Percentiles rank a stretch among this genome's conserved stretches.
These are phyloP conservation scores for Paspalum vaginatum DNA, from an alignment of 176 grass and related monocot genomes.

Conservation along the genomic window DNA sequence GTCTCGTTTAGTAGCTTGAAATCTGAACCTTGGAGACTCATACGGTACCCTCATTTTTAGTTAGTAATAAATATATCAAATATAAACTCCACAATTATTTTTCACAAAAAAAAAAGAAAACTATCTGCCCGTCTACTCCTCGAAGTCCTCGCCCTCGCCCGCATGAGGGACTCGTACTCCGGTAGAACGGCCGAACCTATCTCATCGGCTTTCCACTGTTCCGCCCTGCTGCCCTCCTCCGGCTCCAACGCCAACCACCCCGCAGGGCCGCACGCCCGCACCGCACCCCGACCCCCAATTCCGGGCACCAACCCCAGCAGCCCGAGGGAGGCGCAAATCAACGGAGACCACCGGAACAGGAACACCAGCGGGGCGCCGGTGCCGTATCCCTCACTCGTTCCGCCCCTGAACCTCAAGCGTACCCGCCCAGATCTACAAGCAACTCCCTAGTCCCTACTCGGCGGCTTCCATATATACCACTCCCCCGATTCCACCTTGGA, in stretches of 20 bases:
- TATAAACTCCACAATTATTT: no score
- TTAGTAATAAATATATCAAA: background rate
- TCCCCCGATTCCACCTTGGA: constrained; percentile 4
- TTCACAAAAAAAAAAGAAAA: no score
- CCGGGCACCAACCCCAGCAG: background rate
- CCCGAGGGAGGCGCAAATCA: constrained; percentile 1
- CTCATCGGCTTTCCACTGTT: no score
- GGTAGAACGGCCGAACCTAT: background rate
- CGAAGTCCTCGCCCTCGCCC: no score
- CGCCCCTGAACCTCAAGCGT: background rate
- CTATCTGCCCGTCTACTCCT: no score
- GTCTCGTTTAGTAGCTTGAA: background rate
- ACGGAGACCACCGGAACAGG: background rate
- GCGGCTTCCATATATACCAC: background rate
- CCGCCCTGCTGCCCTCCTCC: background rate
- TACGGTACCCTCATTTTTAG: background rate
- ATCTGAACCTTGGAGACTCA: background rate
- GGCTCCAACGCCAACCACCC: background rate
- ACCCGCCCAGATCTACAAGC: constrained; percentile 49
- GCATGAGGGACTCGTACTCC: no score
- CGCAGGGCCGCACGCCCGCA: no score
- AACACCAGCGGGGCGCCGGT: background rate
- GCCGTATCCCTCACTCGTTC: constrained; percentile 40
- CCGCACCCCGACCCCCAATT: background rate
- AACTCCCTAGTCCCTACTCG: background rate